Base-by-base conservation (phyloP, 2,329 filamentous ascomycete genomes). In the Boeremia lycopersici region DNA sequence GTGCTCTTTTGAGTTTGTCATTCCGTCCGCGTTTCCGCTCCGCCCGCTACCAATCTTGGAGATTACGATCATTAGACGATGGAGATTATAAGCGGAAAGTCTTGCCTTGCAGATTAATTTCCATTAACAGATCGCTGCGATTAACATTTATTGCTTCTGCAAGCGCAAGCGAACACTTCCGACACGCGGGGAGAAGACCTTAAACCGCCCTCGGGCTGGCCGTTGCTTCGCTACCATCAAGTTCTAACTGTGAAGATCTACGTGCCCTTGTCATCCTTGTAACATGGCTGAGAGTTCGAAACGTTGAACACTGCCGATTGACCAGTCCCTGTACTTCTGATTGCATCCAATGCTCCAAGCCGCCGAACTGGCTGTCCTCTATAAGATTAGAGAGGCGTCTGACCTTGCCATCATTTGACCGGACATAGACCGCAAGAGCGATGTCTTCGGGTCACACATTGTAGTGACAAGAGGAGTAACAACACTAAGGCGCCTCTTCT, bases 261-360 rank as follows among this genome's bases (percentile, higher is more conserved):
- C 68, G 57, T 38, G 62, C 52, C 53, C 55, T 43, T 49, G 39
- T 58, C 43, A 67, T 56, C 69, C 63, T 64, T 69, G 69, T 56
- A 59, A 53, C 61, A 65, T 69, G 67, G 67, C 69, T 68, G 68
- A 61, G 59, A 65, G 61, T 62, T 61, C 59, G 57, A 66, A 65
- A 70, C 56, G 58, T 65, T 68, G 60, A 60, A 65, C 57, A 54
- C 58, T 51, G 59, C 60, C 29, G 44, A 19, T 30, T 40, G 38
- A 6, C 17, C 42, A 19, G 44, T 34, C 40, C 46, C 42, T 45
- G 45, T 30, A 30, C 36, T 19, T 48, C 15, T 44, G 35, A 34
- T 47, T 13, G 36, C 29, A 34, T 31, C 46, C 43, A 33, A 41
- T 40, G 50, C 53, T 43, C 47, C 28, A 23, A 42, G 53, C 53